A percentile compares a stretch with the other conserved stretches of the same genome.
Conservation (phyloP, 306 rosid genomes). For the Malus orientalis region DNA sequence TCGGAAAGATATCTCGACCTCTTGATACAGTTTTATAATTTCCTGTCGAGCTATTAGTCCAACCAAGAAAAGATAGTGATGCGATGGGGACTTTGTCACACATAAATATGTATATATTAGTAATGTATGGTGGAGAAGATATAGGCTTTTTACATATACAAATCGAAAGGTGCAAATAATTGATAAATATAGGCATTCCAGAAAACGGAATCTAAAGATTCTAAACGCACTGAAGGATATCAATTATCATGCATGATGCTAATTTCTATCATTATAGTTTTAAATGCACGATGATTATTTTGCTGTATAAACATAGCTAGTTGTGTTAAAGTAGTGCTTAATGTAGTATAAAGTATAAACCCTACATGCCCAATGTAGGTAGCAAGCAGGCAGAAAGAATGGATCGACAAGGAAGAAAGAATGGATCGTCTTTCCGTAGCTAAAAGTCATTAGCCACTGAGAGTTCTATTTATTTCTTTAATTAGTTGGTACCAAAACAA, state of each 20-base stretch:
- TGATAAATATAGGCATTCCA: neutral
- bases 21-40: no score
- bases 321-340: neutral
- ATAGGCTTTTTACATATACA: neutral
- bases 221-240: neutral
- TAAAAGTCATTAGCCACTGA: no score
- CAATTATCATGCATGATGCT: neutral
- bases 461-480: no score
- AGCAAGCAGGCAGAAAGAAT: neutral
- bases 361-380: neutral
- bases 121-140: neutral
- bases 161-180: neutral
- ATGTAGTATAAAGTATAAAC: no score
- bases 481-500: no score
- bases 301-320: neutral
- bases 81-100: neutral
- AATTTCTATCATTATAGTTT: neutral
- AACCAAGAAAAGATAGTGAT: no score
- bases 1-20: no score
- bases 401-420: neutral
- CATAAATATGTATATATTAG: neutral
- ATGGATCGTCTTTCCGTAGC: neutral
- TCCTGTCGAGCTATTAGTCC: no score
- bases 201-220: neutral
- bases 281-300: neutral